Conservation (phyloP, 83 land plant species). For the Larix sibirica region DNA sequence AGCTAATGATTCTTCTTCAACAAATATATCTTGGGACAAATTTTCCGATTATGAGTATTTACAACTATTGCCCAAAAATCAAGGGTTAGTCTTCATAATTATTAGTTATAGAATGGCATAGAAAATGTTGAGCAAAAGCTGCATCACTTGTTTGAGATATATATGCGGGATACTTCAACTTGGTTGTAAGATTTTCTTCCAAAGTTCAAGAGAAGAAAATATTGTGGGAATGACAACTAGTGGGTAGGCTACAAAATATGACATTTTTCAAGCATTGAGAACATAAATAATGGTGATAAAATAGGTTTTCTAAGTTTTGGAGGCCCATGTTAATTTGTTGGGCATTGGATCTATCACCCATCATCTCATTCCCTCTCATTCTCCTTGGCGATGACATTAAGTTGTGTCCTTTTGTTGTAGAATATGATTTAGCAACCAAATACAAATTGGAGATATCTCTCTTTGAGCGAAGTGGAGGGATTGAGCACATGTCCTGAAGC, state of each 20-base stretch:
- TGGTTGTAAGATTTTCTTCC: no score
- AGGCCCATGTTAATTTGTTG: no score
- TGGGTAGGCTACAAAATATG: no score
- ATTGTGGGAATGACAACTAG: no score
- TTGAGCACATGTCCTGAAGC: constrained; percentile 7
- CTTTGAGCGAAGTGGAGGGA: constrained; percentile 15
- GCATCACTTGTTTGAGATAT: no score
- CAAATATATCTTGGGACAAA: neutral
- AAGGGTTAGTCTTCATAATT: neutral
- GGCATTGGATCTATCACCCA: neutral
- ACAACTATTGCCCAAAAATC: neutral
- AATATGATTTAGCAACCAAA: constrained; percentile 5
- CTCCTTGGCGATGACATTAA: constrained; percentile 16
- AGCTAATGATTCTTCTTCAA: neutral
- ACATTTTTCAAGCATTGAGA: no score
- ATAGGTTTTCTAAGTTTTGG: no score
- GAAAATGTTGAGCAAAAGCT: no score
- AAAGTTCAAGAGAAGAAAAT: no score
- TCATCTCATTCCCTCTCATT: constrained; percentile 15
- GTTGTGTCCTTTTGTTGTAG: constrained; percentile 11
- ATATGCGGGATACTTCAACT: no score
- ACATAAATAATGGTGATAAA: no score
- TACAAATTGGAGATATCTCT: constrained; percentile 17
- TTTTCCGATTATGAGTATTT: neutral
- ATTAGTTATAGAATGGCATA: neutral